Evolutionary conservation across 2,329 filamentous ascomycete genomes (phyloP).

Genomic region (Colletotrichum abscissum): DNA sequence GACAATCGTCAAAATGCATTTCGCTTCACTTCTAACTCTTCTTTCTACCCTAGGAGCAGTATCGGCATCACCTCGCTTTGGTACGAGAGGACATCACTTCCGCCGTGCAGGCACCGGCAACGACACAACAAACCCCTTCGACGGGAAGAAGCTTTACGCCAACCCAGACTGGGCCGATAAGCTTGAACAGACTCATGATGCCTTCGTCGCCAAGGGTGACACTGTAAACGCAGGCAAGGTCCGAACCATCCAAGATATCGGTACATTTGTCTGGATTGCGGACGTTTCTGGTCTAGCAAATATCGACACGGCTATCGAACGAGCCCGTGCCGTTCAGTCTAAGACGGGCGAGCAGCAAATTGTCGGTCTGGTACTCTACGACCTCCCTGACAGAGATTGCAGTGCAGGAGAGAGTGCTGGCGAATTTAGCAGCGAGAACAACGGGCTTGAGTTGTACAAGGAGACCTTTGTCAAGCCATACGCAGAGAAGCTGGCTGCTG

Average conservation of each 20-base stretch:
- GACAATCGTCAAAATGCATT: slow-evolving; percentile 21
- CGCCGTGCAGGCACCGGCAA: slow-evolving; percentile 6
- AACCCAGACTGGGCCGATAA: slow-evolving; percentile 56
- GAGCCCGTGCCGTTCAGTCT: slow-evolving; percentile 49
- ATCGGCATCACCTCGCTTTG: slow-evolving; percentile 30
- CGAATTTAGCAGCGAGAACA: slow-evolving; percentile 49
- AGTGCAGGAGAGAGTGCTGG: slow-evolving; percentile 54
- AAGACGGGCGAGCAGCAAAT: slow-evolving; percentile 50
- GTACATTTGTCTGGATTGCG: slow-evolving; percentile 58
- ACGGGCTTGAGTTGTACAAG: slow-evolving; percentile 54
- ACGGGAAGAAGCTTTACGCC: slow-evolving; percentile 58
- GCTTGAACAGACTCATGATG: slow-evolving; percentile 50
- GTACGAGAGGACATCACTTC: slow-evolving; percentile 14
- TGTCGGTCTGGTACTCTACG: slow-evolving; percentile 56
- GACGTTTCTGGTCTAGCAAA: slow-evolving; percentile 47
- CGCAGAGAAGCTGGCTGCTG: slow-evolving; percentile 48
- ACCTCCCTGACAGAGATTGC: slow-evolving; percentile 58
- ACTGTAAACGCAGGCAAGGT: slow-evolving; percentile 49
- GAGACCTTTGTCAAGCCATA: slow-evolving; percentile 52
- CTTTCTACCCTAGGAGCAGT: slow-evolving; percentile 32
- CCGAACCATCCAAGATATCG: slow-evolving; percentile 49
- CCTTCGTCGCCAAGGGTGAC: slow-evolving; percentile 50
- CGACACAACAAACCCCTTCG: slow-evolving; percentile 54
- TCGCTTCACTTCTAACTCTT: slow-evolving; percentile 30
- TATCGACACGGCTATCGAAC: slow-evolving; percentile 53